Base-by-base conservation (phyloP, 1,284 basidiomycete genomes). In the Malassezia psittaci region DNA sequence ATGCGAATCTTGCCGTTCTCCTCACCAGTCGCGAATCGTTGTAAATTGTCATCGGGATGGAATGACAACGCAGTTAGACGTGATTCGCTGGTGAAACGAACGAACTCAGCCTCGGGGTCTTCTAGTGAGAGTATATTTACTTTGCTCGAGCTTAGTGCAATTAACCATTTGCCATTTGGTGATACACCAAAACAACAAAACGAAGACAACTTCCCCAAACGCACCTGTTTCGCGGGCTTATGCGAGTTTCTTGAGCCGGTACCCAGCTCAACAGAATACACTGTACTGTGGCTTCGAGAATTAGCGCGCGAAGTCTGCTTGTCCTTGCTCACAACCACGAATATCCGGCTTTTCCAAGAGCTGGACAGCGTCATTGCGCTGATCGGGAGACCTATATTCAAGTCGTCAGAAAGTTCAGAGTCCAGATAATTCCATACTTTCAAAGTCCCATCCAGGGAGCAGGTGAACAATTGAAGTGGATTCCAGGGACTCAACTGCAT, bases 381-480 rank as follows among this genome's bases (percentile, higher is more conserved):
- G 62, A 94, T 84, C 5, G 88, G 83, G 56, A 85, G 81, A 40
- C 79, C 80, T 41, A 73, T 52, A 45, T 67, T 60, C 41, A 73
- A 59, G 9, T 58, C 62, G 61, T 85, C 83, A 52, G 96, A 78
- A 13, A 94, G 77, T 3, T 81, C 79, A 1, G 85, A 90, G 61
- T 96, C 90, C 49, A 93, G 78, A 74, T 87, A 93, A 77, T 96
- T 90, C 93, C 93, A 96, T 11, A 93, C 78, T 73, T 88, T 84
- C 63, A 96, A 77, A 24, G 81, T 81, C 11, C 91, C 93, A 66
- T 91, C 87, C 51, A 85, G 75, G 2, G 88, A 88, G 33, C 84
- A 84, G 9, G 89, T 90, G 64, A 96, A 82, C 54, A 96, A 78
- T 75, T 96, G 93, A 59, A 90, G 86, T 15, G 84, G 80, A 76